These are phyloP conservation scores for Kwoniella dejecticola DNA, from an alignment of 768 basidiomycete genomes.

Conservation along the genomic window DNA sequence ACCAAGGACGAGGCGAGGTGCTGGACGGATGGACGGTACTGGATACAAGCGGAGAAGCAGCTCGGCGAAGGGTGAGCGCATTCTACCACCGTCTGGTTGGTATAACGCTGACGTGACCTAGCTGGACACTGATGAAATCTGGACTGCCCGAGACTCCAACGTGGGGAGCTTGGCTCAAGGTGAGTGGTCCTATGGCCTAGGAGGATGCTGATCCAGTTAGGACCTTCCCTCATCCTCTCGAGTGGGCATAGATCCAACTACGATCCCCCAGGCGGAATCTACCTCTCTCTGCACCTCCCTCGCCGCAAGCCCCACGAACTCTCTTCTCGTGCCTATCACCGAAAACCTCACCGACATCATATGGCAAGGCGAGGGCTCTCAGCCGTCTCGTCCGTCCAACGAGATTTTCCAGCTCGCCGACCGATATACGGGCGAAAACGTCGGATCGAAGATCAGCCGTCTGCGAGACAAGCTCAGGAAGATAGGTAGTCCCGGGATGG, in stretches of 20 bases:
- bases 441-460: constrained; percentile 64
- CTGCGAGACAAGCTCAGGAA: constrained; percentile 68
- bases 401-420: constrained; percentile 69
- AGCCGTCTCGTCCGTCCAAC: constrained; percentile 70
- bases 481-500: constrained; percentile 63
- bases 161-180: constrained; percentile 33
- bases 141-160: constrained; percentile 69
- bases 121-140: constrained; percentile 93
- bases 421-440: constrained; percentile 67
- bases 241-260: constrained; percentile 65
- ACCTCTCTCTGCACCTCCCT: constrained; percentile 66
- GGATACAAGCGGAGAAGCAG: constrained; percentile 86
- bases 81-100: too few relatives aligned
- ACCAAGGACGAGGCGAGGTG: constrained; percentile 71
- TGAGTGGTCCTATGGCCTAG: constrained; percentile 4
- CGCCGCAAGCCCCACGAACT: constrained; percentile 56
- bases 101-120: too few relatives aligned
- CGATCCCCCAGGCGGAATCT: constrained; percentile 63
- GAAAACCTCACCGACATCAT: constrained; percentile 66
- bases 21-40: constrained; percentile 96
- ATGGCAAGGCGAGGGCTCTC: constrained; percentile 55
- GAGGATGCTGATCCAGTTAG: not conserved
- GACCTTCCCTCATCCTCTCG: constrained; percentile 22
- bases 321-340: constrained; percentile 66
- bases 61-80: constrained; percentile 61